Evolutionary conservation across 371 early-diverging fungal genomes (phyloP), one percentile per base, ranked within the genome.

Genomic region (Apophysomyces elegans): DNA sequence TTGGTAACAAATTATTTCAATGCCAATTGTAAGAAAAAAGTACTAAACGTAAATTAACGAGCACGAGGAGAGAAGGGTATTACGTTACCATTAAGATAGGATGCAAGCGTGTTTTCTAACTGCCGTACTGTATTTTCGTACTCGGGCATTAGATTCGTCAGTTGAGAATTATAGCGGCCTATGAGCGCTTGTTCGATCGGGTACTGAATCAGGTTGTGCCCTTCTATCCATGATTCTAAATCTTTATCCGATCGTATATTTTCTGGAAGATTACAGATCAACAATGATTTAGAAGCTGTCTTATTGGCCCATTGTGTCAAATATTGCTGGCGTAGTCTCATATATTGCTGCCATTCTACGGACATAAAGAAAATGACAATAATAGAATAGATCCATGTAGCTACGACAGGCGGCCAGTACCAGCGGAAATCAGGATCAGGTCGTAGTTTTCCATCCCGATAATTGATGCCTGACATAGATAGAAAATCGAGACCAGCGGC

Each of bases 241-340:
- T 72, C 71, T 1, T 64, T 64, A 43, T 87, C 84, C 38, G 63
- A 76, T 50, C 84, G 87, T 60, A 88, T 64, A 13, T 73, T 67
- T 0, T 72, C 65, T 0, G 90, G 90, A 14, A 92, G 69, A 35
- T 87, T 83, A 5, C 89, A 84, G 35, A 91, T 61, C 72, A 91
- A 81, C 38, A 93, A 57, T 2, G 89, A 87, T 60, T 85, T 78
- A 5, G 66, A 61, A 36, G 78, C 71, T 57, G 79, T 74, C 69
- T 81, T 83, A 60, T 84, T 88, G 0, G 74, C 75, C 0, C 72
- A 75, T 36, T 84, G 78, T 14, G 77, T 59, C 70, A 83, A 91
- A 65, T 86, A 86, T 26, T 71, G 66, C 39, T 80, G 78, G 26
- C 88, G 77, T 61, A 84, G 74, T 18, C 46, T 50, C 11, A 87